phyloP scores from a whole-genome alignment of 306 rosid species.

The Glycyrrhiza uralensis region DNA sequence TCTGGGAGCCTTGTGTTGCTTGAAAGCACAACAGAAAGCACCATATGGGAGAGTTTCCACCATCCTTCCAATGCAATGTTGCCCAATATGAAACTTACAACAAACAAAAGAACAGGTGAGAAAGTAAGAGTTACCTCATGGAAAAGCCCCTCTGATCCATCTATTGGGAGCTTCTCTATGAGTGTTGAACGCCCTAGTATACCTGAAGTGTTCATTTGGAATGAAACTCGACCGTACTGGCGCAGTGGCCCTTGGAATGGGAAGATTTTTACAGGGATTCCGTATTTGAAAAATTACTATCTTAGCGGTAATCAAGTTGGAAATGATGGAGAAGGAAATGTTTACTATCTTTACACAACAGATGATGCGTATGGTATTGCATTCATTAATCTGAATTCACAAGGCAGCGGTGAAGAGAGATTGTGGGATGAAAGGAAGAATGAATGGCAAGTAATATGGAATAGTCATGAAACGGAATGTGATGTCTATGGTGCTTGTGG shows the following conservation, averaged over 20 bases:
- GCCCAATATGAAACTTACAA: constrained; percentile 19
- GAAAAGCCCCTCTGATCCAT: constrained; percentile 9
- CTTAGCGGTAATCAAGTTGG: not conserved
- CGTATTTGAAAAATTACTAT: not conserved
- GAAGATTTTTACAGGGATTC: constrained; percentile 13
- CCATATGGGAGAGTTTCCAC: constrained; percentile 40
- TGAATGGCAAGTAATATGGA: not conserved
- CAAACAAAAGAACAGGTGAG: not conserved
- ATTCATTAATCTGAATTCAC: not conserved
- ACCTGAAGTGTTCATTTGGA: constrained; percentile 26
- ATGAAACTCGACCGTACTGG: constrained; percentile 20
- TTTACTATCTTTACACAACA: not conserved
- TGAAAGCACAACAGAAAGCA: not conserved
- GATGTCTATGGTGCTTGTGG: constrained; percentile 39
- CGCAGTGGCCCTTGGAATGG: constrained; percentile 38
- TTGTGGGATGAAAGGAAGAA: not conserved
- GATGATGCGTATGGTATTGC: too few species aligned
- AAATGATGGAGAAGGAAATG: not conserved
- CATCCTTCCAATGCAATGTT: constrained; percentile 25
- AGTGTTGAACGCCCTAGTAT: not conserved
- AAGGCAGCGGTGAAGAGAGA: not conserved
- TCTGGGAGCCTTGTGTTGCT: constrained; percentile 36
- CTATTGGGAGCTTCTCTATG: constrained; percentile 21
- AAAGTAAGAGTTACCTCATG: not conserved
- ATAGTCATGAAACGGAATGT: not conserved